phyloP scores from a whole-genome alignment of 805 yeast genomes.

The Candida patagonica region DNA sequence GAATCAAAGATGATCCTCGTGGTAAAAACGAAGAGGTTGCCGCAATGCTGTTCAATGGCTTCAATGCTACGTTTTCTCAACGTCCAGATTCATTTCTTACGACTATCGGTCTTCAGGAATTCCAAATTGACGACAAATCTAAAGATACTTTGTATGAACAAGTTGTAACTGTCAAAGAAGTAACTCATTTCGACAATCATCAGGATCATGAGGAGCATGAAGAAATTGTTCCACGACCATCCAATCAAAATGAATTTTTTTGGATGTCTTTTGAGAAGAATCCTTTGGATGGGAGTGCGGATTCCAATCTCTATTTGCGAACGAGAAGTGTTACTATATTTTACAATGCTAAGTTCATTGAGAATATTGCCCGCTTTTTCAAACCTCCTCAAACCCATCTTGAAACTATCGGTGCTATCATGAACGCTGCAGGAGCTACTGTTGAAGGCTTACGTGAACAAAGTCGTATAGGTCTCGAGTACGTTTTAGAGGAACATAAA shows the following conservation, averaged over 20 bases:
- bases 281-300: slow-evolving; percentile 79
- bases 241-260: slow-evolving; percentile 53
- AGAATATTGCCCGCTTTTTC: slow-evolving; percentile 66
- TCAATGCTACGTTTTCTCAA: slow-evolving; percentile 61
- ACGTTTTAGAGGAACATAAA: slow-evolving; percentile 90
- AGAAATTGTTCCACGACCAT: background rate
- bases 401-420: slow-evolving; percentile 81
- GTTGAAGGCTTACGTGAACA: slow-evolving; percentile 85
- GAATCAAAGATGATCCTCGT: slow-evolving; percentile 39
- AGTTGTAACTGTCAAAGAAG: slow-evolving; percentile 68
- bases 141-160: slow-evolving; percentile 72
- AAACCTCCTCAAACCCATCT: slow-evolving; percentile 77
- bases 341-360: slow-evolving; percentile 78
- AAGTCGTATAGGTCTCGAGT: slow-evolving; percentile 85
- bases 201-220: slow-evolving; percentile 3
- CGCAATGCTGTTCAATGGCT: slow-evolving; percentile 74
- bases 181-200: slow-evolving; percentile 33
- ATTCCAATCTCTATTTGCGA: slow-evolving; percentile 63
- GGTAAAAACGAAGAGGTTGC: slow-evolving; percentile 44
- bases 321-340: slow-evolving; percentile 81
- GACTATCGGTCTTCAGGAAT: slow-evolving; percentile 67
- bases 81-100: slow-evolving; percentile 70
- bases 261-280: slow-evolving; percentile 73
- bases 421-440: slow-evolving; percentile 92
- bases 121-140: slow-evolving; percentile 82